Evolutionary conservation across 2,329 filamentous ascomycete species (phyloP), one percentile per base, ranked within the genome.

Genomic region (Cytospora paraplurivora): DNA sequence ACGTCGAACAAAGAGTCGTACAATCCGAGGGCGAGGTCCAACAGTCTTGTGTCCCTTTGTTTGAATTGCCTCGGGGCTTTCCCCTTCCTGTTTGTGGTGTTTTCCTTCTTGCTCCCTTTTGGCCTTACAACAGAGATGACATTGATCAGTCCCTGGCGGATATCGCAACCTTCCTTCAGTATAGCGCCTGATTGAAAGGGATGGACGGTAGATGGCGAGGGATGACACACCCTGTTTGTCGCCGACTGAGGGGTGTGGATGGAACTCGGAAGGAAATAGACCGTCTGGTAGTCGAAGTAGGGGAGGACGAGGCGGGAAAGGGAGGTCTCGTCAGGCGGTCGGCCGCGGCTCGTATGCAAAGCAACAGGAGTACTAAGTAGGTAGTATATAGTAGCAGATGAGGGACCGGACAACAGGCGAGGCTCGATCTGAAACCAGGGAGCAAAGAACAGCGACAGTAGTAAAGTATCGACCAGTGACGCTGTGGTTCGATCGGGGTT

Each of bases 81-180:
- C 56, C 52, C 44, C 38, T 56, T 50, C 38, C 56, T 63, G 47
- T 17, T 33, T 54, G 54, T 56, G 37, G 54, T 56, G 37, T 34
- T 50, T 53, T 59, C 62, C 60, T 56, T 44, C 50, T 49, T 34
- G 62, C 55, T 58, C 57, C 54, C 59, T 65, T 57, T 35, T 56
- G 47, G 19, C 49, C 56, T 65, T 57, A 63, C 27, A 59, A 35
- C 56, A 44, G 63, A 61, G 60, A 65, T 65, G 51, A 51, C 63
- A 65, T 63, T 50, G 63, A 59, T 50, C 41, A 38, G 27, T 62
- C 56, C 63, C 59, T 55, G 50, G 44, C 50, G 44, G 51, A 47
- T 38, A 41, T 13, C 35, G 44, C 41, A 11, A 33, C 55, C 59
- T 53, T 65, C 56, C 50, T 52, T 52, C 15, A 27, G 27, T 27